Evolutionary conservation across 805 yeast genomes (phyloP).

Genomic region (Zygoascus biomembranicola): DNA sequence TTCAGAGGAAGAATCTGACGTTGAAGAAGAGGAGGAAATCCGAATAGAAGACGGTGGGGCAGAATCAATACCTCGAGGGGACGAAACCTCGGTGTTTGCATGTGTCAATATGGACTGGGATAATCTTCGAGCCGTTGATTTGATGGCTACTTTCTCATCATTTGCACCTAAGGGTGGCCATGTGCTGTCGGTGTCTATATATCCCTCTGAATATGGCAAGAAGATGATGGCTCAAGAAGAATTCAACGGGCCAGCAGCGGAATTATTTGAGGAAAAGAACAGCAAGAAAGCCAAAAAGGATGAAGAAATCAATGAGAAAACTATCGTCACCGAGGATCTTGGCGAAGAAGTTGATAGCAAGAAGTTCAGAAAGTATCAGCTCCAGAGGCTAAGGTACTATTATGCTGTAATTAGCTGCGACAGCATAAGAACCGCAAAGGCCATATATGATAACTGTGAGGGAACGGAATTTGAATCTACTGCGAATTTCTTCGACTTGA

Average conservation of each 20-base stretch:
- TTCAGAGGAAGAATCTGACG: slow-evolving; percentile 3
- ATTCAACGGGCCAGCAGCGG: slow-evolving; percentile 85
- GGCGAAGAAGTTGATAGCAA: slow-evolving; percentile 83
- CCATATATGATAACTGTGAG: slow-evolving; percentile 80
- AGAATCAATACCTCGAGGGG: slow-evolving; percentile 69
- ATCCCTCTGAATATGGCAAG: slow-evolving; percentile 78
- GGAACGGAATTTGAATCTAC: slow-evolving; percentile 95
- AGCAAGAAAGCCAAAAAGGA: slow-evolving; percentile 28
- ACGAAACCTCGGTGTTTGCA: slow-evolving; percentile 74
- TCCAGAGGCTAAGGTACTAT: slow-evolving; percentile 85
- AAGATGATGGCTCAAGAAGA: slow-evolving; percentile 87
- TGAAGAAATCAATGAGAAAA: slow-evolving; percentile 50
- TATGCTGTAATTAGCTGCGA: slow-evolving; percentile 89
- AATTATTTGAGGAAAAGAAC: slow-evolving; percentile 48
- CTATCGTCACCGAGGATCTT: slow-evolving; percentile 69
- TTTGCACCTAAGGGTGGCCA: slow-evolving; percentile 73
- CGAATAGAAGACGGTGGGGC: slow-evolving; percentile 12
- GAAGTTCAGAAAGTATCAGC: slow-evolving; percentile 79
- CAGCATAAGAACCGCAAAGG: slow-evolving; percentile 56
- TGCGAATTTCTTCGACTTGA: slow-evolving; percentile 84
- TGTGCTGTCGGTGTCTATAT: slow-evolving; percentile 61
- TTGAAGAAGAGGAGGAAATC: slow-evolving; percentile 12
- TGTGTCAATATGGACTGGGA: slow-evolving; percentile 98
- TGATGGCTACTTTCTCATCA: slow-evolving; percentile 80
- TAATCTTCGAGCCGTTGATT: slow-evolving; percentile 75